Evolutionary conservation across 2,329 filamentous ascomycete genomes (phyloP), one percentile per base, ranked within the genome.

Genomic region (Alternaria solani): DNA sequence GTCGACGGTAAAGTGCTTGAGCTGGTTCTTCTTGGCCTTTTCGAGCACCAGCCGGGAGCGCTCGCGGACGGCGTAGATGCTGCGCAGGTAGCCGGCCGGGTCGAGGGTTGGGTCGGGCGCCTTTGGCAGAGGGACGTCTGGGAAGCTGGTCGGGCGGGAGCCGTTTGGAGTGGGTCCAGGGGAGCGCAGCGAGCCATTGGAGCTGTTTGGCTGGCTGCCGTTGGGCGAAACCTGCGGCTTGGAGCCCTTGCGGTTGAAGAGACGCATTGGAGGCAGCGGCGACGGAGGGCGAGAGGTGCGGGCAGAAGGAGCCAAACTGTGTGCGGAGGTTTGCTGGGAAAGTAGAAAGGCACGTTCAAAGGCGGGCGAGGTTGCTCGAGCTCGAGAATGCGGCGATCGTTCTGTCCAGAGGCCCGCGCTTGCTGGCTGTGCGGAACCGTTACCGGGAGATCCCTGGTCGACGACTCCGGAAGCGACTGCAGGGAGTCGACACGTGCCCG

Each of bases 1-100:
- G 78, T 97, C 94, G 48, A 97, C 93, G 66, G 92, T 90, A 72
- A 97, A 97, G 77, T 97, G 94, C 69, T 87, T 87, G 63, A 97
- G 85, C 69, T 91, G 85, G 74, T 96, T 92, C 66, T 84, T 85
- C 72, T 91, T 84, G 9, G 93, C 92, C 82, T 91, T 94, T 64
- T 91, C 87, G 62, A 92, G 85, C 53, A 97, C 84, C 66, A 94
- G 81, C 70, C 82, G 87, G 74, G 87, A 90, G 64, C 93, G 84
- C 72, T 97, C 93, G 64, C 95, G 87, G 26, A 99, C 93, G 28
- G 95, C 89, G 72, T 92, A 89, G 73, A 98, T 88, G 81, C 93
- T 97, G 75, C 92, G 89, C 72, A 99, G 86, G 80, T 98, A 98
- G 62, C 89, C 94, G 25, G 91, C 92, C 20, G 94, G 94, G 77